phyloP scores from a whole-genome alignment of 805 yeast genomes.

The Cyberlindnera amylophila region DNA sequence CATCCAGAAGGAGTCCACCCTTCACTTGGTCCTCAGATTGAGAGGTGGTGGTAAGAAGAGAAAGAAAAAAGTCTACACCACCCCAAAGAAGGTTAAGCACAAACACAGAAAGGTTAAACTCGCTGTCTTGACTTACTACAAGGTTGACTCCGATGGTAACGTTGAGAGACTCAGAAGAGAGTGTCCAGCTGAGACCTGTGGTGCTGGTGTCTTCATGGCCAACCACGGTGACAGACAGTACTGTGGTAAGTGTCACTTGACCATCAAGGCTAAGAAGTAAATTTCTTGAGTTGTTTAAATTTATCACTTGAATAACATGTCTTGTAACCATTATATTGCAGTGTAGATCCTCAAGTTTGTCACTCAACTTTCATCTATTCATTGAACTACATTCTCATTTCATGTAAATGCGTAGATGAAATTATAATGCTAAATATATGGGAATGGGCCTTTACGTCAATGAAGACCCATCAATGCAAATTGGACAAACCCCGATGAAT shows the following conservation, averaged over 20 bases:
- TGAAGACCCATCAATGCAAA: too few relatives aligned
- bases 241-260: slow-evolving; percentile 99
- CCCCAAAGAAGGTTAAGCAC: slow-evolving; percentile 99
- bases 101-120: slow-evolving; percentile 99
- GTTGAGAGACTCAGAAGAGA: slow-evolving; percentile 98
- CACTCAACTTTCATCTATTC: too few relatives aligned
- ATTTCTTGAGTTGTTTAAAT: not conserved
- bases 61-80: slow-evolving; percentile 99
- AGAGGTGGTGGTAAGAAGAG: slow-evolving; percentile 99
- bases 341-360: too few relatives aligned
- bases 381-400: too few relatives aligned
- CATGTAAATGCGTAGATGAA: not conserved
- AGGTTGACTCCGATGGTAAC: slow-evolving; percentile 97
- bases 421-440: not conserved
- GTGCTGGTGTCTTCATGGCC: slow-evolving; percentile 99
- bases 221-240: slow-evolving; percentile 96
- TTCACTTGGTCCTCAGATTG: slow-evolving; percentile 94
- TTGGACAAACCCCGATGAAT: too few relatives aligned
- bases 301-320: not conserved
- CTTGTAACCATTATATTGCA: not conserved
- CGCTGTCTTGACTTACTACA: slow-evolving; percentile 99
- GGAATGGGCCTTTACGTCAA: not conserved
- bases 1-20: slow-evolving; percentile 96
- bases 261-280: slow-evolving; percentile 56
- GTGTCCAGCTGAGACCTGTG: slow-evolving; percentile 89